Base-by-base conservation (phyloP, 305 asterid species). In the Fraxinus angustifolia region DNA sequence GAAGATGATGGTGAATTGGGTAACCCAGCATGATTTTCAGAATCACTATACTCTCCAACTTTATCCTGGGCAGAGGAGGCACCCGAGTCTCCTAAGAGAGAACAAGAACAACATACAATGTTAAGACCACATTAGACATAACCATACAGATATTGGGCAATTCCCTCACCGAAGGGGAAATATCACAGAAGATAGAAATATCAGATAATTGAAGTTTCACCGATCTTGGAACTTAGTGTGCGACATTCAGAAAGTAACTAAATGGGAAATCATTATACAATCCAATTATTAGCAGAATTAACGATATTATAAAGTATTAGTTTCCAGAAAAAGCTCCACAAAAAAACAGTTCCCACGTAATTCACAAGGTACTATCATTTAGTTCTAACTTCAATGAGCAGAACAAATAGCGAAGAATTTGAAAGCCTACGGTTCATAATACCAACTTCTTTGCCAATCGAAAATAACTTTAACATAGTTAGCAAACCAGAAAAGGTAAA, bases 1-100 rank as follows among this genome's bases (percentile, higher is more conserved):
- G 98, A 94, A 90, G 98, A 90, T 60, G 92, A 90, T 86, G 97
- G 97, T 88, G 94, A 93, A 92, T 88, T 87, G 87, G 97, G 95
- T 86, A 90, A 86, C 89, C 91, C 92, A 75, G 97, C 91, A 79
- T 73, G 91, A 86, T 84, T 91, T 86, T 86, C 90, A 87, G 93
- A 80, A 78, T 86, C 95, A 85, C 87, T 89, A 50, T 87, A 88
- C 90, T 92, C 97, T 92, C 91, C 97, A 85, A 83, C 97, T 85
- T 89, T 93, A 72, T 85, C 93, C 86, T 82, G 89, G 85, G 83
- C 80, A 84, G 94, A 88, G 84, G 90, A 88, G 90, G 90, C 94
- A 89, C 91, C 95, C 89, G 86, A 84, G 86, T 93, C 98, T 89
- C 97, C 99, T 96, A 85, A 11, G 16, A 40, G 73, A 65, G 79